Base-by-base conservation (phyloP, 805 yeast genomes). In the Myxozyma neglecta region DNA sequence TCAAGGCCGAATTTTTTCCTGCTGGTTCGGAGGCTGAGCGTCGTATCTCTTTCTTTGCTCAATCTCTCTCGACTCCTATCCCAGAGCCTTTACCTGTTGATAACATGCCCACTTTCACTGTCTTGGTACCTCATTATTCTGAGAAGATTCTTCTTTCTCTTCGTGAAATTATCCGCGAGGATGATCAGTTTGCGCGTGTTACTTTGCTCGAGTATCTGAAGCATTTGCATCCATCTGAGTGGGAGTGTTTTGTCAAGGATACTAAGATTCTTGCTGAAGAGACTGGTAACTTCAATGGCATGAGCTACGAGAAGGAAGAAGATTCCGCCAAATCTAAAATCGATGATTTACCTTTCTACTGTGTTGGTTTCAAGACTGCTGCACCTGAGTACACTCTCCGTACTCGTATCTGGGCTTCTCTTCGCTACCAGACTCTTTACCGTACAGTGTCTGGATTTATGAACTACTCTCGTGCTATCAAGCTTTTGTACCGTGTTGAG, bases 51-150 rank as follows among this genome's bases (percentile, higher is more conserved):
- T 94, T 96, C 88, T 94, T 94, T 80, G 99, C 99, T 62, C 99
- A 94, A 79, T 92, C 98, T 10, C 82, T 94, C 77, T 96, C 99
- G 56, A 94, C 99, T 63, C 99, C 99, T 70, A 92, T 94, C 71
- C 97, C 97, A 66, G 99, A 94, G 80, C 98, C 99, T 65, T 82
- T 94, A 74, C 99, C 99, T 48, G 98, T 96, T 70, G 99, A 94
- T 78, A 93, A 93, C 82, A 94, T 94, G 99, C 99, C 99, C 68
- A 93, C 98, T 11, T 94, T 94, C 77, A 92, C 99, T 44, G 98
- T 94, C 24, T 81, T 93, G 76, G 88, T 93, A 69, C 98, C 99
- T 72, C 99, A 93, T 76, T 93, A 93, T 78, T 82, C 94, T 68
- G 99, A 93, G 80, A 93, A 91, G 85, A 93, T 93, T 65, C 81